These are phyloP conservation scores for Aureobasidium sp. DNA, from an alignment of 2,329 filamentous ascomycete species.

Conservation along the genomic window DNA sequence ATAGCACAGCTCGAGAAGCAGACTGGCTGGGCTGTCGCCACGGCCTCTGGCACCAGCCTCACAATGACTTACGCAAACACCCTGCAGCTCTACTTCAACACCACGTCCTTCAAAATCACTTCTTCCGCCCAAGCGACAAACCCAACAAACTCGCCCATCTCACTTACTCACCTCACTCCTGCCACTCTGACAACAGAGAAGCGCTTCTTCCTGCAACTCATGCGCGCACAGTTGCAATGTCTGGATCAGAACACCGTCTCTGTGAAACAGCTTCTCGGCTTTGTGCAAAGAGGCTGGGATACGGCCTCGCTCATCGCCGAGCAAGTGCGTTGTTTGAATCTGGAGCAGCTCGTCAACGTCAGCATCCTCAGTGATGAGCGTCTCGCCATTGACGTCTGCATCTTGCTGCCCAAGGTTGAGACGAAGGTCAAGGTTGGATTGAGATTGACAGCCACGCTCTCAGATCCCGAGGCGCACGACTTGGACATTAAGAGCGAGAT, in stretches of 20 bases:
- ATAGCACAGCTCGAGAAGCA: slow-evolving; percentile 57
- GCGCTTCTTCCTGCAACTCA: slow-evolving; percentile 66
- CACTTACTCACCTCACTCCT: slow-evolving; percentile 59
- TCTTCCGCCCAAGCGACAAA: slow-evolving; percentile 14
- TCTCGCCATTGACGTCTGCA: slow-evolving; percentile 50
- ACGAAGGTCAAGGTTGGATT: slow-evolving; percentile 61
- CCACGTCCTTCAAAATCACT: slow-evolving; percentile 47
- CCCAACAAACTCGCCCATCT: slow-evolving; percentile 42
- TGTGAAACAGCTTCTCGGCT: slow-evolving; percentile 48
- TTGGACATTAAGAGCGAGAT: slow-evolving; percentile 41
- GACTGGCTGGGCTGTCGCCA: slow-evolving; percentile 62
- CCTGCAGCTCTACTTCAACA: slow-evolving; percentile 65
- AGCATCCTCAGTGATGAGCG: slow-evolving; percentile 55
- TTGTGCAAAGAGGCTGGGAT: slow-evolving; percentile 58
- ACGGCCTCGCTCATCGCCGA: slow-evolving; percentile 50
- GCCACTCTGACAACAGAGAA: slow-evolving; percentile 52
- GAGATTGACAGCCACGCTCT: slow-evolving; percentile 41
- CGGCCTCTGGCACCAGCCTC: slow-evolving; percentile 50
- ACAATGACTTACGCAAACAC: slow-evolving; percentile 66
- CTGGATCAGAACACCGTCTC: slow-evolving; percentile 50
- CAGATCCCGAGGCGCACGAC: slow-evolving; percentile 42
- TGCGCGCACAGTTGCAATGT: slow-evolving; percentile 57
- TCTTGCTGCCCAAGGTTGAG: slow-evolving; percentile 55
- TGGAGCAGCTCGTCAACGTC: slow-evolving; percentile 57
- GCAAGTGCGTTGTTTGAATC: slow-evolving; percentile 52